Evolutionary conservation across 495 filamentous ascomycete species (phyloP).

Genomic region (Neurospora sp.): DNA sequence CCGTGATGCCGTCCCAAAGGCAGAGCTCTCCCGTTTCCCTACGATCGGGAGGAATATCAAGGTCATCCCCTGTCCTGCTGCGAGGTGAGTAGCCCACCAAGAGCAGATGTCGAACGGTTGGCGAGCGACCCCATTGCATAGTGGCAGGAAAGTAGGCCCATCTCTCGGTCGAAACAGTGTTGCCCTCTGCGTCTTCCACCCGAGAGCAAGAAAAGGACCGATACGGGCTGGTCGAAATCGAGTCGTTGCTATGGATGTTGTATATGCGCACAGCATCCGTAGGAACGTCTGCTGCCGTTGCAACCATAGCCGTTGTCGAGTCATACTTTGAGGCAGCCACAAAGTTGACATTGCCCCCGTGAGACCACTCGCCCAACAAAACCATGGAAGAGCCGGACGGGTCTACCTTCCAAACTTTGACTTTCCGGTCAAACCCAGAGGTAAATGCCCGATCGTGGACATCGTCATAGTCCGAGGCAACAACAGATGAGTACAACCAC

Average conservation of each 20-base stretch:
- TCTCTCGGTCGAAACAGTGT: conserved; percentile 32
- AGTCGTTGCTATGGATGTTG: conserved; percentile 20
- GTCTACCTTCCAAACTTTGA: conserved; percentile 62
- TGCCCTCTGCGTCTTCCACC: conserved; percentile 33
- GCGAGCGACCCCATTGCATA: conserved; percentile 57
- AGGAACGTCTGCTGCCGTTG: conserved; percentile 42
- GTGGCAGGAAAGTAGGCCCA: conserved; percentile 59
- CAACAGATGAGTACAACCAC: conserved; percentile 66
- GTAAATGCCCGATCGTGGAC: conserved; percentile 54
- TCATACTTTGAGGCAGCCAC: conserved; percentile 48
- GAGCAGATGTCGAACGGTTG: conserved; percentile 45
- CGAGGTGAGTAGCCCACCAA: conserved; percentile 68
- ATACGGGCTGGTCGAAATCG: conserved; percentile 21
- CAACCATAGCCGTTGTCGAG: conserved; percentile 25
- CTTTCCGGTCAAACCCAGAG: conserved; percentile 68
- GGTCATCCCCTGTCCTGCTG: conserved; percentile 38
- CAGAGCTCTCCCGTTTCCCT: conserved; percentile 57
- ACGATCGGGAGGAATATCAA: conserved; percentile 43
- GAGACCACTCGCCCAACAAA: conserved; percentile 43
- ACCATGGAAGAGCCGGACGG: conserved; percentile 25
- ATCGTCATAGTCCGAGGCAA: conserved; percentile 59
- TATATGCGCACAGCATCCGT: conserved; percentile 42
- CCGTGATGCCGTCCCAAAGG: conserved; percentile 54
- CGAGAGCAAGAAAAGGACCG: conserved; percentile 36
- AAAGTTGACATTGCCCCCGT: conserved; percentile 61